Base-by-base conservation (phyloP, 2,329 filamentous ascomycete species). In the Beauveria scarabaeidicola region DNA sequence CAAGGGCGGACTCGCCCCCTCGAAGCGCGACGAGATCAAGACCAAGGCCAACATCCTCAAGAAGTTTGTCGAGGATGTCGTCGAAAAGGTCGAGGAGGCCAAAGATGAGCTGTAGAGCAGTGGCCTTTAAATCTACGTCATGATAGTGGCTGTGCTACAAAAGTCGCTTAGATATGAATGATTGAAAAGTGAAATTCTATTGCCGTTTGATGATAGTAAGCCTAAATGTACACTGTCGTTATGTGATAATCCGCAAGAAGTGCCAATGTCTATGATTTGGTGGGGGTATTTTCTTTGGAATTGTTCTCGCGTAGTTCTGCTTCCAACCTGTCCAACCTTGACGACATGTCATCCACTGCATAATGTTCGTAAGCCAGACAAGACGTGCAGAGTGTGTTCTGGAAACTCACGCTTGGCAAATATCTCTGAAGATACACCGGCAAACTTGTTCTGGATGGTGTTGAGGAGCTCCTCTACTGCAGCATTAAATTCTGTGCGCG, bases 331-430 rank as follows among this genome's bases (percentile, higher is more conserved):
- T 97, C 92, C 23, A 97, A 76, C 27, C 92, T 84, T 62, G 88
- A 81, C 15, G 90, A 89, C 91, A 97, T 96, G 64, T 96, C 91
- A 69, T 96, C 92, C 89, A 97, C 91, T 96, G 62, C 47, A 56
- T 0, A 3, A 4, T 40, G 38, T 59, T 56, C 55, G 29, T 25
- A 29, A 11, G 40, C 25, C 2, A 27, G 13, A 4, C 15, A 40
- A 27, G 17, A 5, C 2, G 10, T 19, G 19, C 3, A 19, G 6
- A 1, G 13, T 36, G 9, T 25, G 5, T 23, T 40, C 32, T 9
- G 29, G 40, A 62, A 56, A 77, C 86, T 71, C 73, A 96, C 91
- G 90, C 75, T 96, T 96, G 41, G 88, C 83, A 67, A 96, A 90
- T 61, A 97, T 87, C 74, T 96, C 92, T 61, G 85, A 88, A 9